phyloP scores from a whole-genome alignment of 257 asterid genomes.

The Echium plantagineum region DNA sequence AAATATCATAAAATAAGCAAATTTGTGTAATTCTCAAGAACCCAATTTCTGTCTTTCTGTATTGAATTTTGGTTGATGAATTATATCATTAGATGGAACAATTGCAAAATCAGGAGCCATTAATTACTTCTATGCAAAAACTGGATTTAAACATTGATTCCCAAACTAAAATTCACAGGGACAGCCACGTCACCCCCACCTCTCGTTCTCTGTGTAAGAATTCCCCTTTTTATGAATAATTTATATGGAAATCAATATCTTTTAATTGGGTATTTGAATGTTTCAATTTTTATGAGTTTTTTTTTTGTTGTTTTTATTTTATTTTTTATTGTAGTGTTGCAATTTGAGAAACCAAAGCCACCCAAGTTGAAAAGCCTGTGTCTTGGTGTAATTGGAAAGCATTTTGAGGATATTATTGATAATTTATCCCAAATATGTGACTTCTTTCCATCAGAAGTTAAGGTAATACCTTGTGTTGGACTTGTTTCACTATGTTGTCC shows the following conservation, averaged over 20 bases:
- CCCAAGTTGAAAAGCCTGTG: conserved; percentile 81
- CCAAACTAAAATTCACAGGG: conserved; percentile 13
- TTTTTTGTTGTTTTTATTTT: background rate
- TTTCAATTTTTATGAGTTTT: conserved; percentile 7
- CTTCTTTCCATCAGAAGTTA: conserved; percentile 54
- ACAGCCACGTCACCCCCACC: conserved; percentile 7
- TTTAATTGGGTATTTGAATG: conserved; percentile 3
- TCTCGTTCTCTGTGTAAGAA: conserved; percentile 36
- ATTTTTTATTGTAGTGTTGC: conserved; percentile 29
- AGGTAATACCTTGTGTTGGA: conserved; percentile 25
- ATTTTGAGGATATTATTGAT: conserved; percentile 74
- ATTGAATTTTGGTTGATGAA: background rate
- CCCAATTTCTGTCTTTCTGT: background rate
- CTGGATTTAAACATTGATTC: conserved; percentile 27
- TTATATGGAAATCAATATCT: background rate
- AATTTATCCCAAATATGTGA: conserved; percentile 55
- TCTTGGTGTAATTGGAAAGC: conserved; percentile 66
- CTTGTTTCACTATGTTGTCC: background rate
- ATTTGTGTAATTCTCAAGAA: background rate
- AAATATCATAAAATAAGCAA: background rate
- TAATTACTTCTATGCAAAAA: conserved; percentile 22
- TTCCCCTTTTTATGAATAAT: background rate
- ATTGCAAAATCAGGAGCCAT: conserved; percentile 22
- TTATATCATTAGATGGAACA: conserved; percentile 58
- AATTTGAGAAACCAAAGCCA: conserved; percentile 31